These are phyloP conservation scores for Saturnispora saitoi DNA, from an alignment of 805 yeast species.

Conservation along the genomic window DNA sequence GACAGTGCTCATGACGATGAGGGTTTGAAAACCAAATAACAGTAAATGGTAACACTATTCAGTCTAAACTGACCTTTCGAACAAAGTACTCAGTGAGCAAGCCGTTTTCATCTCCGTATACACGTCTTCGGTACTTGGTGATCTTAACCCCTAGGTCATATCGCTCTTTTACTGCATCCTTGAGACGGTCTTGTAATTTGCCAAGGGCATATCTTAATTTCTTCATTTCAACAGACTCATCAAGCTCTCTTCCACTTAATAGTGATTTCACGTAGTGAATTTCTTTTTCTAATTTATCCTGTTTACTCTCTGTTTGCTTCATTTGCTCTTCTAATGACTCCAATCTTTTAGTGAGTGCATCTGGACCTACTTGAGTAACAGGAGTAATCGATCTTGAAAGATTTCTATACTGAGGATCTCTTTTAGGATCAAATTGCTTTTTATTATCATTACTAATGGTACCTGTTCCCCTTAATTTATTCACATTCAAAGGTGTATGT, in stretches of 20 bases:
- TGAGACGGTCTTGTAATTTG: constrained; percentile 24
- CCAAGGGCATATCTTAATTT: constrained; percentile 24
- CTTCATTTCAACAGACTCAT: constrained; percentile 18
- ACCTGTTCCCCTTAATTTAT: background rate
- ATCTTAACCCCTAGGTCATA: constrained; percentile 26
- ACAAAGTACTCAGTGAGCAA: constrained; percentile 47
- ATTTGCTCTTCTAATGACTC: constrained; percentile 14
- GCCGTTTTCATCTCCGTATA: constrained; percentile 26
- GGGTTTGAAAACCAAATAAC: background rate
- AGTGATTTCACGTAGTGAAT: constrained; percentile 24
- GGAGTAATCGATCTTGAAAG: constrained; percentile 11
- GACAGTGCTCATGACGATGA: background rate
- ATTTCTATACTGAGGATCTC: constrained; percentile 2
- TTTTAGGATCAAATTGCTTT: background rate
- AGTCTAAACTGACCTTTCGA: constrained; percentile 37
- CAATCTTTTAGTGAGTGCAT: constrained; percentile 13
- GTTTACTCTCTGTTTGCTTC: constrained; percentile 16
- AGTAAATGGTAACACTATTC: background rate
- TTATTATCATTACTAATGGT: background rate
- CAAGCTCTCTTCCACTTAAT: constrained; percentile 8
- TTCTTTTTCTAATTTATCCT: constrained; percentile 26
- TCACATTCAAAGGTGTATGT: constrained; percentile 1
- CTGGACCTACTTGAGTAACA: constrained; percentile 3
- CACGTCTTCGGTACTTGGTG: constrained; percentile 20
- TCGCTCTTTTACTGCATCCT: constrained; percentile 21